A percentile compares a stretch with the other conserved stretches of the same genome.
Evolutionary conservation across 371 early-diverging fungal species (phyloP).

Genomic region (Mucor circinelloides): DNA sequence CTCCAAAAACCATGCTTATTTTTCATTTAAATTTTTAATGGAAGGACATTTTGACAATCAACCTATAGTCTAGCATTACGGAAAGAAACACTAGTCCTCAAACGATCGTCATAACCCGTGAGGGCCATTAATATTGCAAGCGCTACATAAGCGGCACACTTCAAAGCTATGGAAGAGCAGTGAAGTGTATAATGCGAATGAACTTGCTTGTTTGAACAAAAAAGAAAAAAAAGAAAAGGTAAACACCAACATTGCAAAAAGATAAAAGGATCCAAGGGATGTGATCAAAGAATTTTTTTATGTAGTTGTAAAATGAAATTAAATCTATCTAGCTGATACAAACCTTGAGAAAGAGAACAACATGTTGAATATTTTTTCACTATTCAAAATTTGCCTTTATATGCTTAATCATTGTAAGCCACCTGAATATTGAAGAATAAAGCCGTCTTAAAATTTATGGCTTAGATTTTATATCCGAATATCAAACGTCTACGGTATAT

Average conservation of each 20-base stretch:
- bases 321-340: background rate
- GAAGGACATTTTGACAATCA: slow-evolving; percentile 21
- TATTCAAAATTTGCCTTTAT: background rate
- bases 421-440: background rate
- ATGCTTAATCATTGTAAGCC: background rate
- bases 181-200: slow-evolving; percentile 32
- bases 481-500: background rate
- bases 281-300: background rate
- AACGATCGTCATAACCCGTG: slow-evolving; percentile 20
- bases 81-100: slow-evolving; percentile 31
- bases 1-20: background rate
- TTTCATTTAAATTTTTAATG: background rate
- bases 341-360: background rate
- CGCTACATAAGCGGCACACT: slow-evolving; percentile 34
- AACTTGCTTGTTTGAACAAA: slow-evolving; percentile 24
- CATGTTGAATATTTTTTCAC: background rate
- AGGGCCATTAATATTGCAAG: slow-evolving; percentile 27
- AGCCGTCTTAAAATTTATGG: background rate
- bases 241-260: background rate
- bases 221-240: background rate
- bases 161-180: slow-evolving; percentile 24
- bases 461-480: background rate
- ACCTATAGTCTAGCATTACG: slow-evolving; percentile 33
- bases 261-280: background rate
- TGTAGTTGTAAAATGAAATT: background rate